These are phyloP conservation scores for Tuber aestivum DNA, from an alignment of 495 filamentous ascomycete species.

Conservation along the genomic window DNA sequence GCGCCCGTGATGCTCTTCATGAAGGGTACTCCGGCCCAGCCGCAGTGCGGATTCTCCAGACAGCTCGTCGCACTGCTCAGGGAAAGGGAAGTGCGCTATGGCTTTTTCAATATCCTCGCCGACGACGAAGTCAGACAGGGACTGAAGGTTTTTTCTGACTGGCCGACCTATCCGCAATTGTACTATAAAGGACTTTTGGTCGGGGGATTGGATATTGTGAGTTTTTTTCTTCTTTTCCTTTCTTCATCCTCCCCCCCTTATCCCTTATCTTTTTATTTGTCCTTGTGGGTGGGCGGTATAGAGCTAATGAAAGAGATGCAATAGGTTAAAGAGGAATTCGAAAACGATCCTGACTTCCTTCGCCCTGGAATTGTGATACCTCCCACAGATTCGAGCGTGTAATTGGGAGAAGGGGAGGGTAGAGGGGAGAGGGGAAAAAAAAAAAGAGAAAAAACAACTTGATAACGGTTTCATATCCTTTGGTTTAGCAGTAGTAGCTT, in stretches of 20 bases:
- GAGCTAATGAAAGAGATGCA: constrained; percentile 13
- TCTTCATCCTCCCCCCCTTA: background rate
- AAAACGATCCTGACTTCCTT: constrained; percentile 62
- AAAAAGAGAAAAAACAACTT: background rate
- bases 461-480: background rate
- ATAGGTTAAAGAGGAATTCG: constrained; percentile 58
- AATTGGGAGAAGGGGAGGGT: no score
- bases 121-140: constrained; percentile 97
- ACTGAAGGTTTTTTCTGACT: constrained; percentile 88
- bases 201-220: constrained; percentile 92
- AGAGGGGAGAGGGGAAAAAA: background rate
- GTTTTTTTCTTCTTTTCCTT: constrained; percentile 45
- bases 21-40: constrained; percentile 82
- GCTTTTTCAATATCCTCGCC: constrained; percentile 97
- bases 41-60: constrained; percentile 91
- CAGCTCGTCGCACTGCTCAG: constrained; percentile 79
- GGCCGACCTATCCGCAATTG: constrained; percentile 93
- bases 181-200: constrained; percentile 77
- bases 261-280: background rate
- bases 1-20: constrained; percentile 97
- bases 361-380: constrained; percentile 28
- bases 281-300: background rate
- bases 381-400: background rate
- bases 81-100: constrained; percentile 85
- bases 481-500: background rate